A percentile compares a stretch with the other conserved stretches of the same genome.
These are phyloP conservation scores for Xylaria sp. DNA, from an alignment of 2,329 filamentous ascomycete species.

Conservation along the genomic window DNA sequence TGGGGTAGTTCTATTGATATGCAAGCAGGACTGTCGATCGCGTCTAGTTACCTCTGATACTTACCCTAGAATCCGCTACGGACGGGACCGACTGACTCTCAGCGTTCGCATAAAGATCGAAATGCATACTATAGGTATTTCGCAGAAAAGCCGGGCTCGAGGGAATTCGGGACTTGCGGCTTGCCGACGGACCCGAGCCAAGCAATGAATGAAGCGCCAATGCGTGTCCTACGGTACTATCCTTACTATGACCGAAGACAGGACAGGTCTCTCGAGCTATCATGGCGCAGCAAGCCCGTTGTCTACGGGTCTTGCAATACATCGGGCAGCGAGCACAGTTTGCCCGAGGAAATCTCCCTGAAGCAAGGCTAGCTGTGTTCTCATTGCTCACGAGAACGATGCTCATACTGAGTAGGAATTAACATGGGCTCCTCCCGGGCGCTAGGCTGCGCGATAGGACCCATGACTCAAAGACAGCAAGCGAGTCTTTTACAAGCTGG, in stretches of 20 bases:
- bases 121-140: conserved; percentile 18
- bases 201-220: conserved; percentile 1
- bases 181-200: conserved; percentile 34
- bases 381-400: background rate
- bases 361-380: background rate
- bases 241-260: background rate
- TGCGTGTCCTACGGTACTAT: conserved; percentile 4
- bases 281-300: conserved; percentile 9
- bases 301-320: background rate
- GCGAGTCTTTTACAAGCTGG: background rate
- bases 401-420: background rate
- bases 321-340: background rate
- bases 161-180: conserved; percentile 8
- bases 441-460: background rate
- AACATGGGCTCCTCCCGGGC: background rate
- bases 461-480: conserved; percentile 18
- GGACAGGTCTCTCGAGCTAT: conserved; percentile 1
- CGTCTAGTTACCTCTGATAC: conserved; percentile 8
- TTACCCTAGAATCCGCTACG: background rate
- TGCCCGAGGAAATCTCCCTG: background rate
- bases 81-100: conserved; percentile 10
- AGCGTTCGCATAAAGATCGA: conserved; percentile 5
- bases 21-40: conserved; percentile 24
- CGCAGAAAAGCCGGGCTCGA: conserved; percentile 7
- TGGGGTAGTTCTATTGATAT: conserved; percentile 5